Conservation (phyloP, 208 protist species). For the Acanthamoeba castellanii region DNA sequence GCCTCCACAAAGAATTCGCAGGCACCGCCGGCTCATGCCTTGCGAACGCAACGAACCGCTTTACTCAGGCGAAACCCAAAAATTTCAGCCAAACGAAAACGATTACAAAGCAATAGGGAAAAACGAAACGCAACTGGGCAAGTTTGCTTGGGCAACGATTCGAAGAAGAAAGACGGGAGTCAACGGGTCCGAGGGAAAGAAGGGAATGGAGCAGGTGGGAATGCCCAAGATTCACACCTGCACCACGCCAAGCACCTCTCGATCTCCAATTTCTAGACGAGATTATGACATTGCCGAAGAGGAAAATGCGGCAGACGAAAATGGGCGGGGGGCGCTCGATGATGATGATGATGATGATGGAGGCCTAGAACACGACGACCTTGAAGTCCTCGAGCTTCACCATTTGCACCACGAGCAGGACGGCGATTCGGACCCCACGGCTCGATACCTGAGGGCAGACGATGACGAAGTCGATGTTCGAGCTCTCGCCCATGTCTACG, state of each 20-base stretch:
- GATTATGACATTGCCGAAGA: too few species aligned
- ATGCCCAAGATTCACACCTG: neutral
- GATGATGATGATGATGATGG: neutral
- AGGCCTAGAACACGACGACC: neutral
- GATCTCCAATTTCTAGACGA: neutral
- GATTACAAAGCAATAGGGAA: too few species aligned
- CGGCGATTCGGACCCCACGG: neutral
- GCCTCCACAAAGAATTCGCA: constrained; percentile 7
- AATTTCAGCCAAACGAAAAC: too few species aligned
- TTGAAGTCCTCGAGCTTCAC: neutral
- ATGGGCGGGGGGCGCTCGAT: neutral
- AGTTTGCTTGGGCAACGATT: too few species aligned
- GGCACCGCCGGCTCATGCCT: neutral
- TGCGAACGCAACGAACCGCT: neutral
- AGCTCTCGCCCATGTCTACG: neutral
- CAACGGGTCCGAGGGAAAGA: neutral
- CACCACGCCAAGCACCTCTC: neutral
- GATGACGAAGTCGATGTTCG: neutral
- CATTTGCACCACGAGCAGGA: neutral
- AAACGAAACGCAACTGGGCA: too few species aligned
- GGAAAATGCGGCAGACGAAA: neutral
- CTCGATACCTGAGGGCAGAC: neutral
- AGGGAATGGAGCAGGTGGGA: constrained; percentile 23
- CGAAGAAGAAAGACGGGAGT: neutral
- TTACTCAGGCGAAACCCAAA: too few species aligned